phyloP scores from a whole-genome alignment of 2,329 filamentous ascomycete genomes.

The Diplodia scrobiculata region DNA sequence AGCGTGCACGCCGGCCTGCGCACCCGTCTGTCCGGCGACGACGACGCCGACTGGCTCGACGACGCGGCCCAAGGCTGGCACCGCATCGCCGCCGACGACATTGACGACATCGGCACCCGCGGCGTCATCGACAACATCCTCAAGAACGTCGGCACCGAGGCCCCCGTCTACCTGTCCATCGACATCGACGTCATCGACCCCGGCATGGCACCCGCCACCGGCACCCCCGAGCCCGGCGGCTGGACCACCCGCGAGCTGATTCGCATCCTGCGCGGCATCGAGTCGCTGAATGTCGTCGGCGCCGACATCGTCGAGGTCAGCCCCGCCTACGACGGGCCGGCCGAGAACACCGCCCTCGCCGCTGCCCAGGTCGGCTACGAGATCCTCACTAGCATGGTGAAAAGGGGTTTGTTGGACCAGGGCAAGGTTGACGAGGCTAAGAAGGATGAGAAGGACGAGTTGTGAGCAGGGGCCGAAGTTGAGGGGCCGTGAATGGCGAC shows the following conservation, averaged over 20 bases:
- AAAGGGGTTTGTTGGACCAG: conserved; percentile 54
- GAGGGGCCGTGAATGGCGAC: neutral
- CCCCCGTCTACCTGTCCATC: conserved; percentile 77
- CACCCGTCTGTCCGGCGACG: conserved; percentile 69
- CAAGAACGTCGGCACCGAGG: conserved; percentile 68
- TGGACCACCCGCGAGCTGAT: conserved; percentile 91
- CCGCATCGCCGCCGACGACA: conserved; percentile 79
- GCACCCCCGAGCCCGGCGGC: conserved; percentile 85
- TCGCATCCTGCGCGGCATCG: conserved; percentile 76
- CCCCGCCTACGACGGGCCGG: conserved; percentile 78
- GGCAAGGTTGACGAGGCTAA: conserved; percentile 35
- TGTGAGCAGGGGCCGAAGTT: conserved; percentile 8
- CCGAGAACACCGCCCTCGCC: conserved; percentile 79
- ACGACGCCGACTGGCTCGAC: conserved; percentile 71
- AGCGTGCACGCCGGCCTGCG: conserved; percentile 82
- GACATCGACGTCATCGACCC: conserved; percentile 83
- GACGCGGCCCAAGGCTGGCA: conserved; percentile 72
- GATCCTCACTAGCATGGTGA: conserved; percentile 76
- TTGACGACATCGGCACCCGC: conserved; percentile 75
- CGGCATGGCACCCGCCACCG: conserved; percentile 72
- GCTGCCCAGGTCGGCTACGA: conserved; percentile 84
- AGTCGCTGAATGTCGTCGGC: conserved; percentile 80
- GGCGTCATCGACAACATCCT: conserved; percentile 74
- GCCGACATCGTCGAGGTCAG: conserved; percentile 89
- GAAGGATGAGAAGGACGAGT: conserved; percentile 30